phyloP scores from a whole-genome alignment of 805 yeast genomes.

The Kodamaea laetipori region DNA sequence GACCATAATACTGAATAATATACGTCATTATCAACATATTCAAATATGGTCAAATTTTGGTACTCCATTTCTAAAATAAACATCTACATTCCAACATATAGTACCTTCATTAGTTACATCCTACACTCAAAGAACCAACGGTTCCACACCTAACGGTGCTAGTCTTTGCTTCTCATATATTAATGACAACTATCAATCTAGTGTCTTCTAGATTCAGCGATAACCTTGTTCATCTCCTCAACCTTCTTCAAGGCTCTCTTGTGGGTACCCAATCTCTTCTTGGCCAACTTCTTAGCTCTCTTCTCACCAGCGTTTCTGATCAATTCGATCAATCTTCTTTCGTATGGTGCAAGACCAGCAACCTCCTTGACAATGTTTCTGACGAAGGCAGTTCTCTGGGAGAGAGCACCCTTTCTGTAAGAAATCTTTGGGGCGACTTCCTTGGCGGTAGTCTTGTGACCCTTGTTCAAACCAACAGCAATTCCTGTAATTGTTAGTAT shows the following conservation, averaged over 20 bases:
- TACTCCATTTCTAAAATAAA: no score
- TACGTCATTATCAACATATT: no score
- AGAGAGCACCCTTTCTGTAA: slow-evolving; percentile 93
- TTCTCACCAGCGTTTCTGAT: slow-evolving; percentile 99
- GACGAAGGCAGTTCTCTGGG: slow-evolving; percentile 95
- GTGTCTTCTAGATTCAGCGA: slow-evolving; percentile 96
- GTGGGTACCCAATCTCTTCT: slow-evolving; percentile 99
- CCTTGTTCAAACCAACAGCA: slow-evolving; percentile 99
- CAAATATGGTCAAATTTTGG: no score
- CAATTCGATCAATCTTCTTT: slow-evolving; percentile 98
- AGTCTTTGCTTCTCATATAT: background rate
- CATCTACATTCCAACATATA: no score
- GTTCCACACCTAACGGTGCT: background rate
- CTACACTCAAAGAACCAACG: no score
- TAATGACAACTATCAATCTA: slow-evolving; percentile 36
- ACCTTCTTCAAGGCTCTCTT: slow-evolving; percentile 99
- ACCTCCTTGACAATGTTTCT: slow-evolving; percentile 95
- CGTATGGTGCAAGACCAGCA: slow-evolving; percentile 99
- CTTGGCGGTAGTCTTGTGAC: slow-evolving; percentile 94
- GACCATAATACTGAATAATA: no score
- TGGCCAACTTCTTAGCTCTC: slow-evolving; percentile 99
- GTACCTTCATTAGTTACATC: no score
- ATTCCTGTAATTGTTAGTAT: slow-evolving; percentile 55
- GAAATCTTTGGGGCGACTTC: slow-evolving; percentile 69
- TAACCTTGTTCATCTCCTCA: slow-evolving; percentile 95